Base-by-base conservation (phyloP, 2,329 filamentous ascomycete genomes). In the Sporothrix brunneoviolacea region DNA sequence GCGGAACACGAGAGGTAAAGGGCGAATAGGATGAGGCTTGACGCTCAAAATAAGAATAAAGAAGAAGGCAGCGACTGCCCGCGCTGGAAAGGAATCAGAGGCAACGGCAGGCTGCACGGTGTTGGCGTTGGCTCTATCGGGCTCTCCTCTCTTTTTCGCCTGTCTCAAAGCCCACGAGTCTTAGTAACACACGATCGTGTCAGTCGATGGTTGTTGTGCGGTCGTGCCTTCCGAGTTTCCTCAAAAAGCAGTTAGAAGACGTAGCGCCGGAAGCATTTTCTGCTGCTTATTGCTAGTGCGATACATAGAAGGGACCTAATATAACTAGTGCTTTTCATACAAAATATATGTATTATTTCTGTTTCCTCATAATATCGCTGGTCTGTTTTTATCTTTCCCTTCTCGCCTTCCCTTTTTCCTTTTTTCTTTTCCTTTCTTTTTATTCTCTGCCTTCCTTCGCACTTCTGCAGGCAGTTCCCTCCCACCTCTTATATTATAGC, bases 401-500 rank as follows among this genome's bases (percentile, higher is more conserved):
- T 28, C 22, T 42, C 36, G 21, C 15, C 33, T 3, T 38, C 16
- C 19, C 33, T 21, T 16, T 51, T 43, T 41, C 24, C 38, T 10
- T 40, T 35, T 35, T 45, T 19, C 24, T 32, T 37, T 44, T 33
- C 30, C 36, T 46, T 43, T 35, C 37, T 28, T 27, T 32, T 42
- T 21, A n/a, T 44, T 35, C 33, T 41, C 47, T 48, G 38, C 24
- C 36, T 43, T 46, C 33, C 46, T 38, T 48, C n/a, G n/a, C n/a
- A n/a, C n/a, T 50, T 43, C 19, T 16, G 39, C 16, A 19, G 21
- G 15, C 24, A 18, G 9, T n/a, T 49, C 36, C 38, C 40, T 48
- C 48, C 21, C 54, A 55, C 50, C 53, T 54, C 55, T 54, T 55
- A 50, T 58, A 46, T 54, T 54, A 53, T 51, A 55, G 55, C 54